phyloP scores from a whole-genome alignment of 768 basidiomycete species.

The Trichaptum fuscoviolaceum region DNA sequence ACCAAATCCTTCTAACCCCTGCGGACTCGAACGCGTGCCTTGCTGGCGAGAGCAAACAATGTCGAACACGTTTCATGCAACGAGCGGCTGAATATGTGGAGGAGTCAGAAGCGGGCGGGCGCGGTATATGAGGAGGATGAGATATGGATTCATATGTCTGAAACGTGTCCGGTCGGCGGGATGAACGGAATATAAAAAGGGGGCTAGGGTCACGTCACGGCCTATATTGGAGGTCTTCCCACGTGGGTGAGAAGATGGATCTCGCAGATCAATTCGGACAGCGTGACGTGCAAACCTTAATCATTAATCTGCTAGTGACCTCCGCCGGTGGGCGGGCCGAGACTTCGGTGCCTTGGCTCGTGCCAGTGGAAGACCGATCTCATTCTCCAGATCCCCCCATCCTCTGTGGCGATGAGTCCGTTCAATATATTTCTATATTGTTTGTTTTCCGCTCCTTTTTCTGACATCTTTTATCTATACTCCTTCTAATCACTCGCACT shows the following conservation, averaged over 20 bases:
- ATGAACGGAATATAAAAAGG: neutral
- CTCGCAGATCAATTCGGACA: neutral
- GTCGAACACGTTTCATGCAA: neutral
- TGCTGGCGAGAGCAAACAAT: neutral
- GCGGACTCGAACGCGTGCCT: neutral
- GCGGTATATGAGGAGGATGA: neutral
- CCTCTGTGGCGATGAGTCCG: constrained; percentile 1
- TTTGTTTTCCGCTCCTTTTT: neutral
- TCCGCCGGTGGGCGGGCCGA: constrained; percentile 4
- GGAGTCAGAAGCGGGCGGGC: neutral
- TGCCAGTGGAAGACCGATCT: neutral
- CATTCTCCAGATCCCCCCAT: neutral
- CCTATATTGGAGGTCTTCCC: neutral
- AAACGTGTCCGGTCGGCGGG: neutral
- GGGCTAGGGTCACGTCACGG: neutral
- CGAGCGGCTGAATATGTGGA: neutral
- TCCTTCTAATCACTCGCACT: neutral
- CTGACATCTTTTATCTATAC: neutral
- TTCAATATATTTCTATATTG: neutral
- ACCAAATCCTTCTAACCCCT: neutral
- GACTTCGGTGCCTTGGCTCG: constrained; percentile 6
- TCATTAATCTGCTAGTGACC: neutral
- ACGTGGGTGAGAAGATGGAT: neutral
- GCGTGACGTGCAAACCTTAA: constrained; percentile 4
- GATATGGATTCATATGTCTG: constrained; percentile 1